These are phyloP conservation scores for Colletotrichum gloeosporioides DNA, from an alignment of 2,329 filamentous ascomycete species.

Conservation along the genomic window DNA sequence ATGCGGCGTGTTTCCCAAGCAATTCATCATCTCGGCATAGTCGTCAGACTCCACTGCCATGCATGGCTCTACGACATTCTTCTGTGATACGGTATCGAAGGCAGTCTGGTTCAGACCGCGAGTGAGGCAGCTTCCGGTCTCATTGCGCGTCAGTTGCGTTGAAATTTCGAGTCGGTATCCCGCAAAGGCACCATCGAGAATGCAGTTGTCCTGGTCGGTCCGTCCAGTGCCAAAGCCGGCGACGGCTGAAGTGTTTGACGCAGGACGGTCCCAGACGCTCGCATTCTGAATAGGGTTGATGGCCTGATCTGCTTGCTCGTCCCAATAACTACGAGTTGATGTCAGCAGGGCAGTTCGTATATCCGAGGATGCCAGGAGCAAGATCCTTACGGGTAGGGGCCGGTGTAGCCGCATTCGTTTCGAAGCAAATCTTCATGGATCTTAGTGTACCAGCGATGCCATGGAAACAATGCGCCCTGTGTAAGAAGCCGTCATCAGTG, in stretches of 20 bases:
- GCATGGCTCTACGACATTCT: not conserved
- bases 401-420: slow-evolving; percentile 34
- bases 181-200: slow-evolving; percentile 28
- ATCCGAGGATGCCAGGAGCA: slow-evolving; percentile 11
- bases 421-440: slow-evolving; percentile 34
- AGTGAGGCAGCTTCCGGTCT: not conserved
- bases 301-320: not conserved
- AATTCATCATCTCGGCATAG: not conserved
- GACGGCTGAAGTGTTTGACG: not conserved
- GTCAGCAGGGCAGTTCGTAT: not conserved
- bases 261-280: not conserved
- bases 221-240: not conserved
- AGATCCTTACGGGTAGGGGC: slow-evolving; percentile 35
- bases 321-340: not conserved
- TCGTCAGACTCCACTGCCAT: not conserved
- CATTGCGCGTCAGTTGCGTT: not conserved
- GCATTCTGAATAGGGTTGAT: not conserved
- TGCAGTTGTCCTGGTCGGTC: slow-evolving; percentile 10
- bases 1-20: not conserved
- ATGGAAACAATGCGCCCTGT: slow-evolving; percentile 16
- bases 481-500: not conserved
- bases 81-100: not conserved
- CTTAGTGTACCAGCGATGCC: slow-evolving; percentile 36
- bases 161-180: not conserved
- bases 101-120: not conserved